Evolutionary conservation across 225 moss, liverwort and hornwort genomes (phyloP).

Genomic region (Sphagnum contortum): DNA sequence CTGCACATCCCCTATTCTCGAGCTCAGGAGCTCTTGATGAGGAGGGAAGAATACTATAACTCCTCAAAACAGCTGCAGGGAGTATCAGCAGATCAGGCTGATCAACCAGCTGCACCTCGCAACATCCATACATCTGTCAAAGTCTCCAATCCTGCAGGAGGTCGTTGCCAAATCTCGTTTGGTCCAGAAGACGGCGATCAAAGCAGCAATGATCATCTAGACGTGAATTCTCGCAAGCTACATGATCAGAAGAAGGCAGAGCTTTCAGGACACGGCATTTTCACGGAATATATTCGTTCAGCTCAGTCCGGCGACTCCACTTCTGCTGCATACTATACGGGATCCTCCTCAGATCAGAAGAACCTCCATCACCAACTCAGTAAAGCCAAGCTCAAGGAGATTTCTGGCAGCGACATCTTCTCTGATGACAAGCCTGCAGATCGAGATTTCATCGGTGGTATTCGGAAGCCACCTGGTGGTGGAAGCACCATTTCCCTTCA

Average conservation of each 20-base stretch:
- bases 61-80: too few species aligned
- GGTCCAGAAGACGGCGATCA: conserved; percentile 28
- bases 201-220: background rate
- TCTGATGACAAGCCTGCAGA: conserved; percentile 84
- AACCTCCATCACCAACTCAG: conserved; percentile 72
- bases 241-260: conserved; percentile 87
- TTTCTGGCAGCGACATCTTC: conserved; percentile 92
- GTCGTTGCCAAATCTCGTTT: conserved; percentile 88
- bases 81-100: too few species aligned
- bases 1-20: too few species aligned
- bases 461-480: conserved; percentile 94
- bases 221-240: conserved; percentile 53
- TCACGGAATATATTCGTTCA: conserved; percentile 52
- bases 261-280: conserved; percentile 88
- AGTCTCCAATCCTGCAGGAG: conserved; percentile 97
- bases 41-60: too few species aligned
- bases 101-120: conserved; percentile 33
- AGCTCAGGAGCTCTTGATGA: too few species aligned
- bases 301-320: too few species aligned
- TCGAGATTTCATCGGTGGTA: conserved; percentile 88
- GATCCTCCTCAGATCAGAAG: conserved; percentile 25
- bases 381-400: conserved; percentile 81
- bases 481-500: conserved; percentile 78
- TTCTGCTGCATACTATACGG: background rate
- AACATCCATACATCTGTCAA: conserved; percentile 92